Conservation (phyloP, 495 filamentous ascomycete species). For the Jackrogersella multiformis region DNA sequence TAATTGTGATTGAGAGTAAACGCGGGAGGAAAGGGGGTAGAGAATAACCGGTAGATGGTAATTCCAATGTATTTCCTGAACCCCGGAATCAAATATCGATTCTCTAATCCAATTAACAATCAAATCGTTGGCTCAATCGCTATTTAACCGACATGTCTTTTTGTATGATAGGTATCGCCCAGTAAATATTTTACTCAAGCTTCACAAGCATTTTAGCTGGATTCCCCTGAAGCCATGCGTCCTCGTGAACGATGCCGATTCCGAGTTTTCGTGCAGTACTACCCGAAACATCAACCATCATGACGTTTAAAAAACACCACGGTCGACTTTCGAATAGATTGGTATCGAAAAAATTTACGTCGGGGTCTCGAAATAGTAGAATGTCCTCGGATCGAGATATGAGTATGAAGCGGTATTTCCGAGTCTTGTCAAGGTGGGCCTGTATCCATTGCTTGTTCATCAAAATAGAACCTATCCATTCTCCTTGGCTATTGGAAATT, state of each 20-base stretch:
- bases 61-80: background rate
- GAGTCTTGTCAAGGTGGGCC: background rate
- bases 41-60: conserved; percentile 23
- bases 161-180: too few species aligned
- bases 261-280: background rate
- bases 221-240: background rate
- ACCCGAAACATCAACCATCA: background rate
- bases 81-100: too few species aligned
- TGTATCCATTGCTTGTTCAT: background rate
- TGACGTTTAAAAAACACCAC: background rate
- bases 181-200: background rate
- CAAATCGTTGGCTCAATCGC: too few species aligned
- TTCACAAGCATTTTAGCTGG: background rate
- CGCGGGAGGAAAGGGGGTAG: background rate
- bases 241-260: background rate
- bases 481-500: background rate
- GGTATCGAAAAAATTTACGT: background rate
- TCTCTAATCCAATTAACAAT: background rate
- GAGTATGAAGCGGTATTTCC: background rate
- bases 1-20: conserved; percentile 8
- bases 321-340: background rate
- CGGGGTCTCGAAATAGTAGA: background rate
- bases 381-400: background rate
- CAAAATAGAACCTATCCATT: background rate
- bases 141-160: too few species aligned